phyloP scores from a whole-genome alignment of 2,329 filamentous ascomycete genomes.

The Trematosphaeria pertusa region DNA sequence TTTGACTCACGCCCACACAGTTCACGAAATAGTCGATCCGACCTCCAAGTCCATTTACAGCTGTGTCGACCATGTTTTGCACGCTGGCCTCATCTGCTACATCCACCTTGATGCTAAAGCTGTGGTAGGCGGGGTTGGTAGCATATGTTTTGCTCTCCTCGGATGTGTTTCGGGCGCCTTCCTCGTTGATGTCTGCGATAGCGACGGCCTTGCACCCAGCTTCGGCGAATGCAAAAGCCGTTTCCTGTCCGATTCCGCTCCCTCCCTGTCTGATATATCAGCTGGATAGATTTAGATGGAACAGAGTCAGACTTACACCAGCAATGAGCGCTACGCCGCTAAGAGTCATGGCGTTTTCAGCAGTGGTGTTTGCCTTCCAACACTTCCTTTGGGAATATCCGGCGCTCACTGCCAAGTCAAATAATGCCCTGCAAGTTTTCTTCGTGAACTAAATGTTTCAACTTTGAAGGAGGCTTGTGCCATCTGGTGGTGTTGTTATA shows the following conservation, averaged over 20 bases:
- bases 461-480: no score
- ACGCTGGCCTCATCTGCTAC: conserved; percentile 15
- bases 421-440: no score
- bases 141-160: conserved; percentile 4
- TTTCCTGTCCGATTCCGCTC: conserved; percentile 41
- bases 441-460: no score
- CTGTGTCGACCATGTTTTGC: conserved; percentile 45
- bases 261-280: conserved; percentile 13
- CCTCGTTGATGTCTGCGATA: conserved; percentile 7
- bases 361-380: no score
- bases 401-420: no score
- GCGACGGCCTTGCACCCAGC: conserved; percentile 26
- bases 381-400: no score
- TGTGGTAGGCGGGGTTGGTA: conserved; percentile 3
- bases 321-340: not conserved
- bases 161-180: conserved; percentile 1
- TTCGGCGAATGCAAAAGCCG: conserved; percentile 28
- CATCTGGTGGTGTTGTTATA: no score
- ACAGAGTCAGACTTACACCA: not conserved
- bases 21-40: conserved; percentile 61
- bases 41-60: conserved; percentile 49
- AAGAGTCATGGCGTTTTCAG: not conserved
- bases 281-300: not conserved
- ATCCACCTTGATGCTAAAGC: conserved; percentile 1
- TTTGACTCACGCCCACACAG: conserved; percentile 56